Evolutionary conservation across 805 yeast species (phyloP), one percentile per base, ranked within the genome.

Genomic region (Monosporozyma yasuniensis): DNA sequence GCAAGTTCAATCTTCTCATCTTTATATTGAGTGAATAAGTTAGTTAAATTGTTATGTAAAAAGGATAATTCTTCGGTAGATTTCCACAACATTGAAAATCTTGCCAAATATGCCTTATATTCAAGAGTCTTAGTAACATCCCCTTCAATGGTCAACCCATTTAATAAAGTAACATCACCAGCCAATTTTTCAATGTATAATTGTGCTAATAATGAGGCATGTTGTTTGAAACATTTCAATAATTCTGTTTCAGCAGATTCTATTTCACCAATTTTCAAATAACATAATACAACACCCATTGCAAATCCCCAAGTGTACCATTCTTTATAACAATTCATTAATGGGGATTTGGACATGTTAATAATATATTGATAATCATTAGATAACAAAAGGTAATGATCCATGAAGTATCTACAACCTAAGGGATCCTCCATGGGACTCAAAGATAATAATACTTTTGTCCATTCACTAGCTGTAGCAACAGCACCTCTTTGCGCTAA

Each of bases 391-490:
- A 91, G 82, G 60, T 85, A 88, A 60, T 77, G 81, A 62, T 89
- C 96, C 56, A 89, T 80, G 63, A 87, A 85, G 60, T 83, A 83
- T 54, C 95, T 74, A 11, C 84, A 88, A 21, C 96, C 96, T 47
- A 83, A 70, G 1, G 96, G 96, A 69, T 89, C 96, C 50, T 83
- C 86, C 2, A 80, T 74, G 1, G 95, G 96, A 34, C 79, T 72
- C 28, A 89, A 68, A 2, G 89, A 78, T 54, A 85, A 70, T 46
- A 88, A 69, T 5, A 83, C 71, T 61, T 86, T 87, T 57, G 85
- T 78, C 70, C 83, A 88, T 41, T 80, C 78, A 42, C 86, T 74
- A 0, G 96, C 95, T 0, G 96, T 88, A 51, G 69, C 75, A 59
- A 77, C 80, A 1, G 91, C 85, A 3, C 95, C 86, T 59, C 87